Conservation (phyloP, 805 yeast genomes). For the Vanderwaltozyma polyspora region DNA sequence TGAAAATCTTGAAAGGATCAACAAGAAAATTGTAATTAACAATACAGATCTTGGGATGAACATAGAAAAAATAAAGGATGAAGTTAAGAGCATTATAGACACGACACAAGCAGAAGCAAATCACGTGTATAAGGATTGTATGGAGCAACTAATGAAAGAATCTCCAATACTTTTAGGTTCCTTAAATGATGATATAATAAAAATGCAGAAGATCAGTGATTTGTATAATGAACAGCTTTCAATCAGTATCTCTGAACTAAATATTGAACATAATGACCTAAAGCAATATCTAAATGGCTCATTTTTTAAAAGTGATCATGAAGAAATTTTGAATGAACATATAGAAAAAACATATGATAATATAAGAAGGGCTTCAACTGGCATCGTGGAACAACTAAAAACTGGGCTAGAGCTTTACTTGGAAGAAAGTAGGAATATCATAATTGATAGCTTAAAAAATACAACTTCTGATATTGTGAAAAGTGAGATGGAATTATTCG, state of each 20-base stretch:
- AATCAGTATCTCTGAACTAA: conserved; percentile 21
- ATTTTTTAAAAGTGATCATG: conserved; percentile 22
- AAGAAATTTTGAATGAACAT: conserved; percentile 16
- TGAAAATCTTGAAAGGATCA: conserved; percentile 8
- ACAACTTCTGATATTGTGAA: conserved; percentile 22
- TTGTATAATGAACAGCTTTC: conserved; percentile 13
- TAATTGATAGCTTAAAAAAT: conserved; percentile 17
- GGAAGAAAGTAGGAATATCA: conserved; percentile 14
- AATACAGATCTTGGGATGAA: conserved; percentile 9
- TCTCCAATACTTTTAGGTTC: conserved; percentile 15
- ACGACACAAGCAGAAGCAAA: conserved; percentile 12
- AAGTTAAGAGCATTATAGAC: conserved; percentile 10
- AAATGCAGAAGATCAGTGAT: conserved; percentile 10
- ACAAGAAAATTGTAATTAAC: conserved; percentile 2
- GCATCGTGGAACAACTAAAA: conserved; percentile 12
- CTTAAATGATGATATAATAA: conserved; percentile 11
- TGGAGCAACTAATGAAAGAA: conserved; percentile 14
- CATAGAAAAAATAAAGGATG: conserved; percentile 12
- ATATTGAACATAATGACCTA: conserved; percentile 24
- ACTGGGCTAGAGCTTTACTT: conserved; percentile 16
- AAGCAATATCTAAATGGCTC: conserved; percentile 22
- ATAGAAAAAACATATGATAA: conserved; percentile 16
- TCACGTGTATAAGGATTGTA: conserved; percentile 15
- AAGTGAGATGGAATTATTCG: conserved; percentile 20
- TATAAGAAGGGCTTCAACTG: conserved; percentile 16